These are phyloP conservation scores for Ceratocystis alfenasii DNA, from an alignment of 2,329 filamentous ascomycete genomes.

Conservation along the genomic window DNA sequence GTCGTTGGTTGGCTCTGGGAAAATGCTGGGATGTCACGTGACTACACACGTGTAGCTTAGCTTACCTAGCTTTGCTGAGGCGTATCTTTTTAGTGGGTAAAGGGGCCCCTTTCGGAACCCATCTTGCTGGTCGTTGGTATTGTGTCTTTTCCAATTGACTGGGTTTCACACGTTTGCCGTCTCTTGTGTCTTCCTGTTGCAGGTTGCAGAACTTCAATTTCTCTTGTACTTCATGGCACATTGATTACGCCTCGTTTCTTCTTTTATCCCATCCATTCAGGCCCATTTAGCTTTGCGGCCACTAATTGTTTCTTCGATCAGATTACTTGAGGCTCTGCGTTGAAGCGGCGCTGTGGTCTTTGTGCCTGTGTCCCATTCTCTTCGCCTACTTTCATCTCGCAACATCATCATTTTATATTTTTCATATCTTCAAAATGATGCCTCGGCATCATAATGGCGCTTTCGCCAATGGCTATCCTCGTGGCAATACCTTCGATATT, in stretches of 20 bases:
- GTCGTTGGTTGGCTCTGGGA: background rate
- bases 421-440: slow-evolving; percentile 52
- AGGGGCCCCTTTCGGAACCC: slow-evolving; percentile 16
- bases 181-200: background rate
- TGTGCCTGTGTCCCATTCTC: slow-evolving; percentile 3
- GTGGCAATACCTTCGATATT: slow-evolving; percentile 69
- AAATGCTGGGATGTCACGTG: background rate
- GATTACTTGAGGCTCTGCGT: background rate
- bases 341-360: slow-evolving; percentile 2
- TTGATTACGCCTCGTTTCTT: background rate
- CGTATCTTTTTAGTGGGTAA: slow-evolving; percentile 21
- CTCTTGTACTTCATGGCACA: background rate
- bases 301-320: background rate
- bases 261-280: background rate
- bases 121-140: slow-evolving; percentile 4
- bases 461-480: slow-evolving; percentile 75
- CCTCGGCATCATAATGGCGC: slow-evolving; percentile 65
- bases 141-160: slow-evolving; percentile 16
- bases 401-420: background rate
- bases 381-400: background rate
- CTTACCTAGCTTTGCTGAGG: slow-evolving; percentile 1
- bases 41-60: slow-evolving; percentile 8
- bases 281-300: background rate
- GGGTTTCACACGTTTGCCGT: slow-evolving; percentile 6
- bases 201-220: background rate